These are phyloP conservation scores for Saccharomyces hybrid DNA, from an alignment of 1,139 yeast species.

Conservation along the genomic window DNA sequence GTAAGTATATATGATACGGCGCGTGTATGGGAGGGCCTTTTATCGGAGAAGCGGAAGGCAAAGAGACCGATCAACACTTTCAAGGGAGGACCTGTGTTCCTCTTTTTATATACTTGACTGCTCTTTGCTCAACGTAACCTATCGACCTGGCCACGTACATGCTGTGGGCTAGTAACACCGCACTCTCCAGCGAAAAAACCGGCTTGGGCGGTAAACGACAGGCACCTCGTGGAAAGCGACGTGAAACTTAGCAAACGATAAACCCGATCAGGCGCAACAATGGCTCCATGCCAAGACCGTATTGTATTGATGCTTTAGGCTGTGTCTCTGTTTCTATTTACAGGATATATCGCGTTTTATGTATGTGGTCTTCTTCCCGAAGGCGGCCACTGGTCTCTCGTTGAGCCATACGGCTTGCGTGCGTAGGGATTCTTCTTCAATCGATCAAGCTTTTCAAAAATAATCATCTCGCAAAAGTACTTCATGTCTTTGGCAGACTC, in stretches of 20 bases:
- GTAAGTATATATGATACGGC: background rate
- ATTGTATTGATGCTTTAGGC: background rate
- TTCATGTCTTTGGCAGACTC: slow-evolving; percentile 68
- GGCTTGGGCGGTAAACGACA: background rate
- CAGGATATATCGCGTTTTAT: slow-evolving; percentile 3
- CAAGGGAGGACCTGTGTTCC: background rate
- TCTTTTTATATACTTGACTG: background rate
- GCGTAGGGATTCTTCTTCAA: slow-evolving; percentile 28
- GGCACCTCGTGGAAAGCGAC: background rate
- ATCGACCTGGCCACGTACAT: background rate
- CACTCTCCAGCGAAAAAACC: slow-evolving; percentile 1
- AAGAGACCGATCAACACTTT: background rate
- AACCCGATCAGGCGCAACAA: background rate
- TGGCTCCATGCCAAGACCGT: background rate
- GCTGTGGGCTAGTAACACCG: background rate
- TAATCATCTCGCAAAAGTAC: slow-evolving; percentile 54
- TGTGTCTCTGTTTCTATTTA: slow-evolving; percentile 4
- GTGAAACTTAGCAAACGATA: background rate
- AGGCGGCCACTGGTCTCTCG: slow-evolving; percentile 1
- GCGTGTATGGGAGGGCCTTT: background rate
- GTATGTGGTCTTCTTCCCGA: background rate
- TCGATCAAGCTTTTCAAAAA: slow-evolving; percentile 49
- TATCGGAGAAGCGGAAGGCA: background rate
- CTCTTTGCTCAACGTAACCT: background rate
- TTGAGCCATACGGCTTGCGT: slow-evolving; percentile 6